Conservation (phyloP, 2,329 filamentous ascomycete species). For the Chaetoscypha palmicola region DNA sequence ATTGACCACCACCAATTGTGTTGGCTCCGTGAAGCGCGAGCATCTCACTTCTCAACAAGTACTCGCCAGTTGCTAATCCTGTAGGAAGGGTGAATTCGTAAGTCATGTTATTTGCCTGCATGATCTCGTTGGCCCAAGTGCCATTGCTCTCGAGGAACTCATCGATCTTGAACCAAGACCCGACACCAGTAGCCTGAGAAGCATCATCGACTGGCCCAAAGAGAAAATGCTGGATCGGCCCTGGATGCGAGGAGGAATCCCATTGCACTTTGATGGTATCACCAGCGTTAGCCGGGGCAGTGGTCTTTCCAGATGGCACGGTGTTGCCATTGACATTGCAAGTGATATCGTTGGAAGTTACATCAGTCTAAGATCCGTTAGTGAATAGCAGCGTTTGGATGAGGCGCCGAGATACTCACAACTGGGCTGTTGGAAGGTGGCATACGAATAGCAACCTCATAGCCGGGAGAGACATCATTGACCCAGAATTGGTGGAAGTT, state of each 20-base stretch:
- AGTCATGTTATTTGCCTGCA: conserved; percentile 25
- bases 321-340: conserved; percentile 39
- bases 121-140: conserved; percentile 28
- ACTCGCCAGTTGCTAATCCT: conserved; percentile 20
- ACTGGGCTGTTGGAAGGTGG: conserved; percentile 46
- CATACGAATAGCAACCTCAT: conserved; percentile 35
- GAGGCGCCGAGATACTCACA: not conserved
- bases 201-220: conserved; percentile 27
- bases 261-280: conserved; percentile 34
- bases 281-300: conserved; percentile 29
- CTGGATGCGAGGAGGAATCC: conserved; percentile 34
- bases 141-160: conserved; percentile 26
- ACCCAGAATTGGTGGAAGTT: conserved; percentile 38
- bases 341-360: conserved; percentile 41
- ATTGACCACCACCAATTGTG: conserved; percentile 20
- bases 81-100: conserved; percentile 22
- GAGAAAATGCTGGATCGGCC: conserved; percentile 36
- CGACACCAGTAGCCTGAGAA: conserved; percentile 26
- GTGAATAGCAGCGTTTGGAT: not conserved
- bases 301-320: conserved; percentile 29
- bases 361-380: conserved; percentile 30
- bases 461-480: conserved; percentile 33
- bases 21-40: conserved; percentile 22
- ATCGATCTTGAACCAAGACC: conserved; percentile 31
- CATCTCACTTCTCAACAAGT: conserved; percentile 25